These are phyloP conservation scores for Rhodosporidiobolus odoratus DNA, from an alignment of 768 basidiomycete genomes.

Conservation along the genomic window DNA sequence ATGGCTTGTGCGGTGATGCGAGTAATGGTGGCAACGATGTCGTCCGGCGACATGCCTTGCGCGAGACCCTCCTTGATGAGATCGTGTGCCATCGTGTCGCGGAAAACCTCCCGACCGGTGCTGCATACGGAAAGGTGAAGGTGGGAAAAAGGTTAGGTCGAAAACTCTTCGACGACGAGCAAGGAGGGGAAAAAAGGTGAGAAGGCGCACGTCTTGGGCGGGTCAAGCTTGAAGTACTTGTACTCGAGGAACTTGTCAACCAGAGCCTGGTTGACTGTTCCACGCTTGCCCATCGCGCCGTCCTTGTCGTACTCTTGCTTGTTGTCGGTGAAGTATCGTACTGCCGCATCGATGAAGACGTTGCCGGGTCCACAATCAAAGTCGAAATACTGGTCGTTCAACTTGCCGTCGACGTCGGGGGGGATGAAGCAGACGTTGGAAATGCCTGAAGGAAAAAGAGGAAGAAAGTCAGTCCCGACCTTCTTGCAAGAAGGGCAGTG, in stretches of 20 bases:
- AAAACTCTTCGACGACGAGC: background rate
- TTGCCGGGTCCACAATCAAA: slow-evolving; percentile 42
- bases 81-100: slow-evolving; percentile 37
- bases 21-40: slow-evolving; percentile 41
- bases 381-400: slow-evolving; percentile 31
- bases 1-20: slow-evolving; percentile 40
- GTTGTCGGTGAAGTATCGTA: slow-evolving; percentile 37
- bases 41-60: slow-evolving; percentile 28
- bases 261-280: slow-evolving; percentile 38
- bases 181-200: background rate
- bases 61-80: slow-evolving; percentile 31
- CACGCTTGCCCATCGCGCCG: slow-evolving; percentile 37
- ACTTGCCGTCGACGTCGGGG: slow-evolving; percentile 28
- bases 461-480: too few relatives aligned
- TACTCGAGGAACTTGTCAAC: slow-evolving; percentile 38
- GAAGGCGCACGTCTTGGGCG: slow-evolving; percentile 34
- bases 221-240: slow-evolving; percentile 37
- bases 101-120: slow-evolving; percentile 37
- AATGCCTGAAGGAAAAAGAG: slow-evolving; percentile 9
- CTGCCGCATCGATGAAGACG: slow-evolving; percentile 41
- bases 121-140: background rate
- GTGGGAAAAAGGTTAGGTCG: background rate
- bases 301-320: slow-evolving; percentile 39
- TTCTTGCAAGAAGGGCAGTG: background rate
- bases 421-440: slow-evolving; percentile 41